Evolutionary conservation across 192 early-diverging fungal species (phyloP).

Genomic region (Powellomyces hirtus): DNA sequence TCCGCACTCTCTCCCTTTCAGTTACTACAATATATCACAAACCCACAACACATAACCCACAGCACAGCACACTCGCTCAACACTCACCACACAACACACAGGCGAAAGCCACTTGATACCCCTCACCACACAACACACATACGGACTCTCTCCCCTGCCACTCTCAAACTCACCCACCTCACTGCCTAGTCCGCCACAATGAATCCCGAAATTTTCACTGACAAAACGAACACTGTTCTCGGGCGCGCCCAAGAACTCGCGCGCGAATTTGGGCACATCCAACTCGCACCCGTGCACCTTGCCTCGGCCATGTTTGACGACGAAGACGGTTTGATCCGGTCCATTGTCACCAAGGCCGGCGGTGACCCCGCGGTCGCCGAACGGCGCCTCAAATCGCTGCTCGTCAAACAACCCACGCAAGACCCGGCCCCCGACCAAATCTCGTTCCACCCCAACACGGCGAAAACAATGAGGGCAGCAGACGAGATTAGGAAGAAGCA

Average conservation of each 20-base stretch:
- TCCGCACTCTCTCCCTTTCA: no score
- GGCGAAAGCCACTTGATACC: no score
- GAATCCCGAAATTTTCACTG: slow-evolving; percentile 77
- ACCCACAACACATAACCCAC: no score
- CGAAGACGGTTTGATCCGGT: slow-evolving; percentile 74
- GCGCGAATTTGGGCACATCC: slow-evolving; percentile 70
- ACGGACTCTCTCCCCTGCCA: no score
- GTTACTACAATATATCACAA: no score
- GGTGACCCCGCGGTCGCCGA: slow-evolving; percentile 73
- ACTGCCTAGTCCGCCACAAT: not conserved
- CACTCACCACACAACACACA: no score
- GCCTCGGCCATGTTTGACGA: slow-evolving; percentile 78
- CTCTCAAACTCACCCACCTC: not conserved
- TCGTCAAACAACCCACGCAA: slow-evolving; percentile 82
- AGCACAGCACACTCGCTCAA: no score
- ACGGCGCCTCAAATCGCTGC: slow-evolving; percentile 71
- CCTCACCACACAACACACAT: no score
- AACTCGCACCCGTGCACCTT: slow-evolving; percentile 81
- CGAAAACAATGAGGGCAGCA: slow-evolving; percentile 68
- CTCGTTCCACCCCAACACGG: slow-evolving; percentile 58
- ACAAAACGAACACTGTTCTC: slow-evolving; percentile 77
- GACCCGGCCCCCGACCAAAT: slow-evolving; percentile 79
- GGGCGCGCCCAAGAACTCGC: slow-evolving; percentile 51
- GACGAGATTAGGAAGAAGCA: slow-evolving; percentile 81
- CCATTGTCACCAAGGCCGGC: slow-evolving; percentile 80